Evolutionary conservation across 306 rosid species (phyloP), one percentile per base, ranked within the genome.

Genomic region (Coriaria nepalensis): DNA sequence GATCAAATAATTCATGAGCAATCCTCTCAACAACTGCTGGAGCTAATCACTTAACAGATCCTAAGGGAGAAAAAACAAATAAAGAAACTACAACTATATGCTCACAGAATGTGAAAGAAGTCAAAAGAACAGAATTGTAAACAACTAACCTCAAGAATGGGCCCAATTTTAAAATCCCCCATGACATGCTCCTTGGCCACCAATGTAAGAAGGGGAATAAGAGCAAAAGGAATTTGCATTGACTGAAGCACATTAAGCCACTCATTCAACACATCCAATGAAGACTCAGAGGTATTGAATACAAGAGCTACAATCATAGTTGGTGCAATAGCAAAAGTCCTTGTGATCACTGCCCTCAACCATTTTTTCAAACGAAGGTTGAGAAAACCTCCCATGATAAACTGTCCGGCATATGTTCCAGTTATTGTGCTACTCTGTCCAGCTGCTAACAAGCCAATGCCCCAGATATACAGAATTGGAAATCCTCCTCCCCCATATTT

Each of bases 211-310:
- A 92, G 71, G 56, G 98, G 98, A 68, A 92, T 82, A 49, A 92
- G 76, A 13, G 98, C 98, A 72, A 92, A 92, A 41, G 98, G 98
- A 52, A 92, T 85, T 69, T 92, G 98, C 59, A 92, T 64, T 45
- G 98, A 92, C 73, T 85, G 98, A 45, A 92, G 95, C 59, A 92
- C 78, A 70, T 92, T 92, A 45, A 92, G 98, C 98, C 98, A 92
- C 75, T 92, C 86, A 62, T 92, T 92, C 38, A 92, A 42, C 61
- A 69, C 62, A 68, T 92, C 98, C 15, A 92, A 68, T 6, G 82
- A 67, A 6, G 56, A 71, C 62, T 79, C 93, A 0, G 96, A 77
- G 37, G 86, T 67, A 13, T 92, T 96, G 51, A 79, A 92, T 47
- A 64, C 57, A 45, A 92, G 85, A 54, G 98, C 98, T 5, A 92